Percentiles rank a stretch among this genome's conserved stretches.
phyloP scores from a whole-genome alignment of 1,284 basidiomycete species.

The Volvariella surrecta region DNA sequence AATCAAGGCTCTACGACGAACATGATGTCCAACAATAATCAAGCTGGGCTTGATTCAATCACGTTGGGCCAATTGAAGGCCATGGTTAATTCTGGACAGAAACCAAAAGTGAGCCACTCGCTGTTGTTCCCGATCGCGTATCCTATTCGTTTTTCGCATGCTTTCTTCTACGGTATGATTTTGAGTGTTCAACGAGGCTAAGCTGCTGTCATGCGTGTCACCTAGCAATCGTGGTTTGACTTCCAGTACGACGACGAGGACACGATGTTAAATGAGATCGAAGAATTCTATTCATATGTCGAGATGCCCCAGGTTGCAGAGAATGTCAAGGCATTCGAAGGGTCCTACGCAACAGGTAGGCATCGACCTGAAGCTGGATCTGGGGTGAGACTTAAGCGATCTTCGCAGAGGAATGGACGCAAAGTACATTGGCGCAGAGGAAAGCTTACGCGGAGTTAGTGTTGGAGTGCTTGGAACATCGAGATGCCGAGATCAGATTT shows the following conservation, averaged over 20 bases:
- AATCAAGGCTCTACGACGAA: too few species aligned
- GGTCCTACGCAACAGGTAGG: slow-evolving; percentile 70
- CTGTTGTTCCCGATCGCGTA: too few species aligned
- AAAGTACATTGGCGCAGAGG: slow-evolving; percentile 49
- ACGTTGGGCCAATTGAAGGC: slow-evolving; percentile 76
- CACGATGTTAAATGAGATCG: slow-evolving; percentile 90
- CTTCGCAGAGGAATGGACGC: slow-evolving; percentile 62
- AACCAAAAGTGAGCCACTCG: slow-evolving; percentile 56
- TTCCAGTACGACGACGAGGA: slow-evolving; percentile 94
- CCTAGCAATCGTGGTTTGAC: slow-evolving; percentile 79
- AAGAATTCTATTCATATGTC: slow-evolving; percentile 98
- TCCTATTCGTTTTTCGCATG: too few species aligned
- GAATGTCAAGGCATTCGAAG: slow-evolving; percentile 83
- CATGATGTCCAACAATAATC: slow-evolving; percentile 15
- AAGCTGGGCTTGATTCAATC: slow-evolving; percentile 54
- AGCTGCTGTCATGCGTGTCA: slow-evolving; percentile 11
- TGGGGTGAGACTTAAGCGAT: not conserved
- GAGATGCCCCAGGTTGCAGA: slow-evolving; percentile 90
- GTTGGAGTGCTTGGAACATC: slow-evolving; percentile 80
- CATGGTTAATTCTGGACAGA: slow-evolving; percentile 61
- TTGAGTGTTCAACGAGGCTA: slow-evolving; percentile 4
- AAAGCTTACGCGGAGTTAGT: slow-evolving; percentile 71
- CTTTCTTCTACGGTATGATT: too few species aligned
- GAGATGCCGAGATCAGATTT: slow-evolving; percentile 77
- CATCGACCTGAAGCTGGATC: slow-evolving; percentile 6